These are phyloP conservation scores for Mimosa pudica DNA, from an alignment of 306 rosid genomes.

Conservation along the genomic window DNA sequence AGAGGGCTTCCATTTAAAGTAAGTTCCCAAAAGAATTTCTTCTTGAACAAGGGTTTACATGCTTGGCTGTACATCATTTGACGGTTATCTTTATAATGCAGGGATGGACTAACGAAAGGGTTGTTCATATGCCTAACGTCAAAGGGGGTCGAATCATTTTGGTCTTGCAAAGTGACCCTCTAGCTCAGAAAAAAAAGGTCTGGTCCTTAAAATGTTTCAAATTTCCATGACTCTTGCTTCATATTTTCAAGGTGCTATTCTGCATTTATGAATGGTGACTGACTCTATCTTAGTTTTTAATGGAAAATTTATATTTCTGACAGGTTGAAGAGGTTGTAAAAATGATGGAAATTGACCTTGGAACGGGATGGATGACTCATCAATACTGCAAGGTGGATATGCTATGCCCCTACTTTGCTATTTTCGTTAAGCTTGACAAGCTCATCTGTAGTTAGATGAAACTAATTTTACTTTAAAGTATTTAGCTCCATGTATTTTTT, in stretches of 20 bases:
- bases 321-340: constrained; percentile 70
- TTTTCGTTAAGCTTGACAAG: not conserved
- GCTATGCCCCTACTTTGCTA: constrained; percentile 11
- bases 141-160: constrained; percentile 53
- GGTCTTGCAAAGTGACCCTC: constrained; percentile 59
- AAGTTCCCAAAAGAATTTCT: not conserved
- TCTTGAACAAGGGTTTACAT: not conserved
- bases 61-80: not conserved
- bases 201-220: not conserved
- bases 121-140: constrained; percentile 26
- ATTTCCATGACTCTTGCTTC: not conserved
- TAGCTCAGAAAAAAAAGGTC: constrained; percentile 69
- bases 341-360: constrained; percentile 72
- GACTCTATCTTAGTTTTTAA: not conserved
- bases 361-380: constrained; percentile 64
- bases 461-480: not conserved
- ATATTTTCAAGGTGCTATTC: not conserved
- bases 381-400: constrained; percentile 63
- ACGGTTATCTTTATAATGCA: not conserved
- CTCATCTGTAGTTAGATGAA: not conserved
- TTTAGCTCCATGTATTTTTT: not conserved
- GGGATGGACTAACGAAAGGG: constrained; percentile 19
- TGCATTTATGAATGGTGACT: not conserved
- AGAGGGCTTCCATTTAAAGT: constrained; percentile 77
- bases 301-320: not conserved